Percentiles rank a stretch among this genome's conserved stretches.
phyloP scores from a whole-genome alignment of 371 early-diverging fungal genomes.

The Syncephalastrum contaminatum region DNA sequence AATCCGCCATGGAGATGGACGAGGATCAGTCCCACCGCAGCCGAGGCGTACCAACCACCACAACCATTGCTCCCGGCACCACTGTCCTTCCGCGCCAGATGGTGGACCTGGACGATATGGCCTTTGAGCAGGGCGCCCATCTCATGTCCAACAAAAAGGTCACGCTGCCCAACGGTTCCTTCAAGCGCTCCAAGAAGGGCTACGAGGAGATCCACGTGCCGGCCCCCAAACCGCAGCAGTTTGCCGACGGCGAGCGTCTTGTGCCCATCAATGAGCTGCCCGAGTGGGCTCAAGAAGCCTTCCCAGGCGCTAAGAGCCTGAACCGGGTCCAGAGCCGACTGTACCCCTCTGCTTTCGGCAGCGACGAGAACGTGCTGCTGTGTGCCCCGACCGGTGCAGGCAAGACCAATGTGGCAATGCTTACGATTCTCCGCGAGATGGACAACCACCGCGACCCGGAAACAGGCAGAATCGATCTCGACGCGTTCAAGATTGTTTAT shows the following conservation, averaged over 20 bases:
- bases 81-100: constrained; percentile 58
- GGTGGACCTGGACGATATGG: constrained; percentile 81
- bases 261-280: constrained; percentile 79
- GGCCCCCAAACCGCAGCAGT: constrained; percentile 75
- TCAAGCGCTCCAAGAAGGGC: constrained; percentile 89
- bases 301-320: constrained; percentile 67
- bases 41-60: constrained; percentile 43
- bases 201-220: constrained; percentile 98
- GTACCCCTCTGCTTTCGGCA: constrained; percentile 83
- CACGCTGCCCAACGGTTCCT: constrained; percentile 91
- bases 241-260: constrained; percentile 66
- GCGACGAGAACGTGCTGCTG: constrained; percentile 93
- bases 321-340: constrained; percentile 94
- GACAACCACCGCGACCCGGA: constrained; percentile 73
- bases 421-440: constrained; percentile 89
- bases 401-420: constrained; percentile 98
- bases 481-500: constrained; percentile 96
- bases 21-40: constrained; percentile 34
- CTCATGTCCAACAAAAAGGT: constrained; percentile 97
- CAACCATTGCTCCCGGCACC: constrained; percentile 46
- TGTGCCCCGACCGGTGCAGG: constrained; percentile 99
- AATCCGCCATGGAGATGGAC: constrained; percentile 53
- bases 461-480: constrained; percentile 77
- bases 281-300: constrained; percentile 86
- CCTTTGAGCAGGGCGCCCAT: constrained; percentile 91